phyloP scores from a whole-genome alignment of 768 basidiomycete species.

The Naganishia vishniacii region DNA sequence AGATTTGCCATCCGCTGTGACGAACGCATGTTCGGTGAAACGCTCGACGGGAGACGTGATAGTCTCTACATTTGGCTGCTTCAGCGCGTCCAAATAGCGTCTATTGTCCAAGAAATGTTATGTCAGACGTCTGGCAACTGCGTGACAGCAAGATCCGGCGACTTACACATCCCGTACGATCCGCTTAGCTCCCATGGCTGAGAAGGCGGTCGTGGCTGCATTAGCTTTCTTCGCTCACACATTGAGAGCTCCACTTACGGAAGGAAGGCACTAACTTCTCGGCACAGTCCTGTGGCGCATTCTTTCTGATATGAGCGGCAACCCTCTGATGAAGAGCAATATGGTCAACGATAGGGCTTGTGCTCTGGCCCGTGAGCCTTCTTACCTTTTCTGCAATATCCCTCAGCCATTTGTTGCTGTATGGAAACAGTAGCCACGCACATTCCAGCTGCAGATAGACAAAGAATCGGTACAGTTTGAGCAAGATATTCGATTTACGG shows the following conservation, averaged over 20 bases:
- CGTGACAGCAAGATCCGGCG: background rate
- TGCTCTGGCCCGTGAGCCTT: no score
- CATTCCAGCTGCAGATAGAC: constrained; percentile 23
- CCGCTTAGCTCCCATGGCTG: constrained; percentile 31
- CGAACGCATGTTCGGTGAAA: constrained; percentile 20
- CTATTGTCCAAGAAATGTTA: constrained; percentile 4
- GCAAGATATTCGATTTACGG: constrained; percentile 6
- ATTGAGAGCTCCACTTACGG: constrained; percentile 19
- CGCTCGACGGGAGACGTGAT: constrained; percentile 23
- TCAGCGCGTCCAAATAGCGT: constrained; percentile 27
- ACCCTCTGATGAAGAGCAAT: background rate
- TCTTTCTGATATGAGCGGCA: constrained; percentile 20
- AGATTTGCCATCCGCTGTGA: constrained; percentile 23
- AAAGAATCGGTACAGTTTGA: constrained; percentile 24
- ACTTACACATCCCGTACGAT: constrained; percentile 29
- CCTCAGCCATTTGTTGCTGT: constrained; percentile 26
- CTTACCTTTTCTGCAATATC: constrained; percentile 26
- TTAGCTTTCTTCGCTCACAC: background rate
- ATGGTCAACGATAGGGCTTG: background rate
- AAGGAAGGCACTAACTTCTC: constrained; percentile 28
- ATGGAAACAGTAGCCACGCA: constrained; percentile 19
- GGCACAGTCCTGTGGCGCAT: constrained; percentile 24
- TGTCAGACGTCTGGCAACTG: background rate
- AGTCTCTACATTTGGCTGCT: constrained; percentile 28
- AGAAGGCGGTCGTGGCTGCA: background rate